A percentile compares a stretch with the other conserved stretches of the same genome.
phyloP scores from a whole-genome alignment of 2,329 filamentous ascomycete genomes.

The Alternaria brassicicola region DNA sequence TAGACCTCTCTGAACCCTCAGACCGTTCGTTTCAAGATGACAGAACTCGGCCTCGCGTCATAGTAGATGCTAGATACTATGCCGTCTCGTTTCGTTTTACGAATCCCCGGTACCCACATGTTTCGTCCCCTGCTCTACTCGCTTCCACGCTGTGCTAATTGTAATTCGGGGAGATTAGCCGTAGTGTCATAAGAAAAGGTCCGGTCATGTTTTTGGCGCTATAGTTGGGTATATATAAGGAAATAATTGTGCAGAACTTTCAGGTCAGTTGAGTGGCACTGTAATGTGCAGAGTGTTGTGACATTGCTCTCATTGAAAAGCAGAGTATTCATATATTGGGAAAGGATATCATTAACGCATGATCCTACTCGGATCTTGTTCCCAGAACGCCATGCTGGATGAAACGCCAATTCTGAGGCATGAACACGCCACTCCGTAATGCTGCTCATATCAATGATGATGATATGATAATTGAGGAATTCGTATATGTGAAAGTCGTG shows the following conservation, averaged over 20 bases:
- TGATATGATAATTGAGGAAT: neutral
- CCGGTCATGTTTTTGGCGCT: neutral
- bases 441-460: neutral
- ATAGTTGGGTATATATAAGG: neutral
- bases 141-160: neutral
- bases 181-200: neutral
- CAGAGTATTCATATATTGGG: neutral
- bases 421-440: neutral
- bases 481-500: neutral
- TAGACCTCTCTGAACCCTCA: neutral
- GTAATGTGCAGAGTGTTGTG: neutral
- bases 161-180: neutral
- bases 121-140: neutral
- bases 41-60: neutral
- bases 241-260: neutral
- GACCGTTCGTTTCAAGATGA: neutral
- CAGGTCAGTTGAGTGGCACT: neutral
- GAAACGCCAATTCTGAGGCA: neutral
- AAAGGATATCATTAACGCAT: slow-evolving; percentile 1
- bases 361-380: neutral
- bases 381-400: neutral
- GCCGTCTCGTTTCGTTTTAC: neutral
- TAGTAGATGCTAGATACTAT: neutral
- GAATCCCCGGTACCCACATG: neutral
- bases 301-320: neutral